Conservation (phyloP, 108 stramenopile species). For the Nitzschia putrida region DNA sequence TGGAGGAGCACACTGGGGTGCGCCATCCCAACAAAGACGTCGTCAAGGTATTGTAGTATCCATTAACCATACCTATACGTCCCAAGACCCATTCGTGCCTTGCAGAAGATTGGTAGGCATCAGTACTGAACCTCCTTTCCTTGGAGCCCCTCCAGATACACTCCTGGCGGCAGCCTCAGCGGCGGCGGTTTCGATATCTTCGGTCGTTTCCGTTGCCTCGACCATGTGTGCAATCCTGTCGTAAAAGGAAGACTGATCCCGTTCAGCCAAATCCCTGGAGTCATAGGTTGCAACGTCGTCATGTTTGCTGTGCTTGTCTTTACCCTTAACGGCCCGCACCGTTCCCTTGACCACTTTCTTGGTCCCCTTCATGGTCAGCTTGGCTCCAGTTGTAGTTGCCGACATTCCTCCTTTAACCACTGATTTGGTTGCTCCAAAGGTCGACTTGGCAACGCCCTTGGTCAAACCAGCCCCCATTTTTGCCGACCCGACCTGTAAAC, state of each 20-base stretch:
- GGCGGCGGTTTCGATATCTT: background rate
- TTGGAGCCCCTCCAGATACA: background rate
- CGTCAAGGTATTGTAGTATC: too few relatives aligned
- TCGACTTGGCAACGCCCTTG: slow-evolving; percentile 7
- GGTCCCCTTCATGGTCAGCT: slow-evolving; percentile 19
- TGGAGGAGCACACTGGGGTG: too few relatives aligned
- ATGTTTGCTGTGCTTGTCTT: slow-evolving; percentile 6
- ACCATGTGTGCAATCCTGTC: slow-evolving; percentile 13
- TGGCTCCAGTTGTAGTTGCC: slow-evolving; percentile 9
- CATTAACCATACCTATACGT: slow-evolving; percentile 1
- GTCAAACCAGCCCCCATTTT: slow-evolving; percentile 21
- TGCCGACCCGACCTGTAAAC: slow-evolving; percentile 6
- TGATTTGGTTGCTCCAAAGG: slow-evolving; percentile 14
- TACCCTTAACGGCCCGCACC: slow-evolving; percentile 16
- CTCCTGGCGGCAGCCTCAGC: background rate
- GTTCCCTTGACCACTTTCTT: slow-evolving; percentile 22
- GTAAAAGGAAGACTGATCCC: slow-evolving; percentile 5
- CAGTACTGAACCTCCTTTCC: background rate
- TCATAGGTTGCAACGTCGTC: background rate
- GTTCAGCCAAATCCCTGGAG: slow-evolving; percentile 1
- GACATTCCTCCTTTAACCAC: slow-evolving; percentile 7
- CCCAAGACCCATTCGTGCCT: background rate
- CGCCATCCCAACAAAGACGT: too few relatives aligned
- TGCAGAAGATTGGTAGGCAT: slow-evolving; percentile 10
- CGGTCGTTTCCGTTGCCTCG: background rate